A percentile compares a stretch with the other conserved stretches of the same genome.
These are phyloP conservation scores for Kluyveromyces starmeri DNA, from an alignment of 805 yeast species.

Conservation along the genomic window DNA sequence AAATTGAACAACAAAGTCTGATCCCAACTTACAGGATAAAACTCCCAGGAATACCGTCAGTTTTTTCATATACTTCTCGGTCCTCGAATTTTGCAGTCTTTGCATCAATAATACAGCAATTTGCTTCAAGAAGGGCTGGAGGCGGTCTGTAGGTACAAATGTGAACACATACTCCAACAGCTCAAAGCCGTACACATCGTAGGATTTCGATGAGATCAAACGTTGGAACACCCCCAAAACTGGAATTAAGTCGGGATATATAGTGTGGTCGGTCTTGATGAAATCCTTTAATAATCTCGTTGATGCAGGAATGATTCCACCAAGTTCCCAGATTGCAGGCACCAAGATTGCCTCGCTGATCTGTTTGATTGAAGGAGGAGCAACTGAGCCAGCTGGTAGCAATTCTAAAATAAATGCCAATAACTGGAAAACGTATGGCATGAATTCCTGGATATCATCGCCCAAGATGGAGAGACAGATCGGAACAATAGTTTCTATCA, in stretches of 20 bases:
- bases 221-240: constrained; percentile 95
- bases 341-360: constrained; percentile 75
- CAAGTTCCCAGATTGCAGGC: constrained; percentile 88
- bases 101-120: constrained; percentile 70
- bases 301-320: constrained; percentile 90
- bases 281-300: constrained; percentile 71
- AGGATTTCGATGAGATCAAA: constrained; percentile 71
- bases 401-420: constrained; percentile 67
- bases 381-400: constrained; percentile 36
- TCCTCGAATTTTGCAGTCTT: constrained; percentile 69
- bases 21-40: constrained; percentile 38
- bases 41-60: constrained; percentile 56
- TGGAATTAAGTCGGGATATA: constrained; percentile 52
- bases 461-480: constrained; percentile 58
- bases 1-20: constrained; percentile 50
- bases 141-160: constrained; percentile 39
- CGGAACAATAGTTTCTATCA: constrained; percentile 49
- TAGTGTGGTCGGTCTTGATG: constrained; percentile 31
- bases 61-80: constrained; percentile 71
- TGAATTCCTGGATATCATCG: constrained; percentile 86
- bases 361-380: constrained; percentile 59
- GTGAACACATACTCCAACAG: constrained; percentile 61
- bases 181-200: constrained; percentile 81
- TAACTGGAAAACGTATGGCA: constrained; percentile 89
- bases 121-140: constrained; percentile 54